Percentiles rank a stretch among this genome's conserved stretches.
phyloP scores from a whole-genome alignment of 257 asterid genomes.

The Jacaranda copaia region DNA sequence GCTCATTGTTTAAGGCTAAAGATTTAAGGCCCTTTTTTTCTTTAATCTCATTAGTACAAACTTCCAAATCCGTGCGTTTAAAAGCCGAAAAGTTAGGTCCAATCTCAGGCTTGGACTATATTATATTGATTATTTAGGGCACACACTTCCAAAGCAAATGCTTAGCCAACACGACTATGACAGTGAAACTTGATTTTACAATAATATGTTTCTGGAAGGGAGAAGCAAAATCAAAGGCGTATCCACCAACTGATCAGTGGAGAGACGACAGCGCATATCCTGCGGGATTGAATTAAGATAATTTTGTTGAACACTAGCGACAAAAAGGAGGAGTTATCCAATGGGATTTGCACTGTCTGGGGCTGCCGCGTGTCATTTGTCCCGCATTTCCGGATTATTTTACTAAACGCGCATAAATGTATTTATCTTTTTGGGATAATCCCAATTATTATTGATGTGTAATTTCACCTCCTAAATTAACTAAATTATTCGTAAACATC shows the following conservation, averaged over 20 bases:
- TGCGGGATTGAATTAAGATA: constrained; percentile 11
- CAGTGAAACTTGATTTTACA: constrained; percentile 27
- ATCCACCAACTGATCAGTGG: constrained; percentile 55
- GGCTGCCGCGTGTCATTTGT: constrained; percentile 22
- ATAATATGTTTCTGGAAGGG: constrained; percentile 3
- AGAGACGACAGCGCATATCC: constrained; percentile 39
- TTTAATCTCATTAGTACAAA: constrained; percentile 13
- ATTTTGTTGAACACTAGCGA: neutral
- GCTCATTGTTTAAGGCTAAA: constrained; percentile 23
- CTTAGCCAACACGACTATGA: constrained; percentile 44
- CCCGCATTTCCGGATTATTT: too few species aligned
- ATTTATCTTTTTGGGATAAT: too few species aligned
- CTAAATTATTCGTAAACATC: too few species aligned
- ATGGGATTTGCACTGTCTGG: constrained; percentile 45
- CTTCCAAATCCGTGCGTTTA: constrained; percentile 32
- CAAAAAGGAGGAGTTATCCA: constrained; percentile 27
- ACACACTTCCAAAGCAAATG: constrained; percentile 11
- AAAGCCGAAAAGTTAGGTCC: constrained; percentile 34
- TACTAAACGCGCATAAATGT: too few species aligned
- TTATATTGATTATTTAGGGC: constrained; percentile 13
- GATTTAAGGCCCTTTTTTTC: constrained; percentile 10
- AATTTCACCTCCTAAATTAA: too few species aligned
- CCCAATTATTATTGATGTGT: too few species aligned
- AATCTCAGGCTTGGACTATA: constrained; percentile 16
- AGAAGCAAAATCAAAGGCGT: constrained; percentile 38